Evolutionary conservation across 306 rosid genomes (phyloP).

Genomic region (Castanea crenata): DNA sequence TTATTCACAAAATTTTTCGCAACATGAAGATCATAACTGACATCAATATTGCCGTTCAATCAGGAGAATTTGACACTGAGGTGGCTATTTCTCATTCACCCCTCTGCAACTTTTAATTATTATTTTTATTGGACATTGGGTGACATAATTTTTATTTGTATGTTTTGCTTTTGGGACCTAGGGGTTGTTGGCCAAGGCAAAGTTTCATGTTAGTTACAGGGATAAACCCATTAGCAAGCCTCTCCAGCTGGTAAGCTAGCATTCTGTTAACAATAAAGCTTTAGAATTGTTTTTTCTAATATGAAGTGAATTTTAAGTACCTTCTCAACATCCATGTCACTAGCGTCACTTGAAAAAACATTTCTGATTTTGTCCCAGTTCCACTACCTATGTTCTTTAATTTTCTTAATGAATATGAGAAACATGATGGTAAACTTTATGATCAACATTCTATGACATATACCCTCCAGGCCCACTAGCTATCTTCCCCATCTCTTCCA

Average conservation of each 20-base stretch:
- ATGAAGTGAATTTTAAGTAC: background rate
- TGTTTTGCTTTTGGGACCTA: constrained; percentile 24
- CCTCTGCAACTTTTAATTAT: background rate
- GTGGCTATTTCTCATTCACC: constrained; percentile 29
- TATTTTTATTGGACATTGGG: background rate
- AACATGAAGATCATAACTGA: constrained; percentile 58
- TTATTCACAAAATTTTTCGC: no score
- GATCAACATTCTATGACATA: background rate
- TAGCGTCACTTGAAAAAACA: background rate
- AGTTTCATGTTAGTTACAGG: constrained; percentile 82
- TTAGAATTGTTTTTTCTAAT: background rate
- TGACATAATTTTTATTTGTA: background rate
- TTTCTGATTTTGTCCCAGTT: background rate
- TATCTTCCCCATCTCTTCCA: background rate
- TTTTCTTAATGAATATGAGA: background rate
- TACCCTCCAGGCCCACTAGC: no score
- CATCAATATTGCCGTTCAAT: constrained; percentile 60
- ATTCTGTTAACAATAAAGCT: constrained; percentile 4
- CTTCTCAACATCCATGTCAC: background rate
- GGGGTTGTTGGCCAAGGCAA: constrained; percentile 93
- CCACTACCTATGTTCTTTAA: background rate
- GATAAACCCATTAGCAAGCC: constrained; percentile 66
- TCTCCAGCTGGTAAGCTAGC: constrained; percentile 65
- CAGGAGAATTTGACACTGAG: constrained; percentile 89
- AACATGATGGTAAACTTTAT: background rate